phyloP scores from a whole-genome alignment of 108 stramenopile genomes.

The Fistulifera pelliculosa region DNA sequence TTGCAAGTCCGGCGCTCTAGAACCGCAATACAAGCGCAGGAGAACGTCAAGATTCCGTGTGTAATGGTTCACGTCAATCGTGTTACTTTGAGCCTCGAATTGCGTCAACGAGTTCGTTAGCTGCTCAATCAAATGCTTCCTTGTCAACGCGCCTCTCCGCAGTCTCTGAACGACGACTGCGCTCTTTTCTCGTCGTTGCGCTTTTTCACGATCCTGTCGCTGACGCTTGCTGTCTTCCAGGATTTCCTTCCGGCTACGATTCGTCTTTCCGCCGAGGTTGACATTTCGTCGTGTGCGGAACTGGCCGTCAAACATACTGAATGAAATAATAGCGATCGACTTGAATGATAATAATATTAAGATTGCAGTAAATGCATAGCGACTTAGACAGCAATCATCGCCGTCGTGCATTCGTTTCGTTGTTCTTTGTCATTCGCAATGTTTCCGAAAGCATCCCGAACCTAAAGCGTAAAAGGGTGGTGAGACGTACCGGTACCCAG shows the following conservation, averaged over 20 bases:
- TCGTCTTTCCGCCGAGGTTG: neutral
- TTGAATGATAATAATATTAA: too few relatives aligned
- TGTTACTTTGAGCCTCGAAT: too few relatives aligned
- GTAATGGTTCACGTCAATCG: neutral
- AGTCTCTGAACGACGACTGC: neutral
- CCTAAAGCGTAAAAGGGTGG: too few relatives aligned
- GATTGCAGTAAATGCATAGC: too few relatives aligned
- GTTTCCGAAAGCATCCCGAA: too few relatives aligned
- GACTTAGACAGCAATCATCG: too few relatives aligned
- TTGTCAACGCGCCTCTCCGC: neutral
- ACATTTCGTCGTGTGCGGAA: neutral
- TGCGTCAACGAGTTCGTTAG: neutral
- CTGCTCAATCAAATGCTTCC: neutral
- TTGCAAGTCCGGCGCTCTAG: neutral
- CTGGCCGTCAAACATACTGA: slow-evolving; percentile 3
- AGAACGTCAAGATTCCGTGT: neutral
- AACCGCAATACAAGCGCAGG: neutral
- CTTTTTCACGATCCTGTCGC: neutral
- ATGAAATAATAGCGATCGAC: too few relatives aligned
- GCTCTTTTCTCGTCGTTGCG: neutral
- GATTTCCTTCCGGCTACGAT: neutral
- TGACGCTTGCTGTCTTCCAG: neutral
- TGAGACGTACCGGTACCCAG: too few relatives aligned
- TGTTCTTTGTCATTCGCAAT: too few relatives aligned
- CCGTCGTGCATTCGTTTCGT: too few relatives aligned